Evolutionary conservation across 257 asterid species (phyloP).

Genomic region (Buddleja alternifolia): DNA sequence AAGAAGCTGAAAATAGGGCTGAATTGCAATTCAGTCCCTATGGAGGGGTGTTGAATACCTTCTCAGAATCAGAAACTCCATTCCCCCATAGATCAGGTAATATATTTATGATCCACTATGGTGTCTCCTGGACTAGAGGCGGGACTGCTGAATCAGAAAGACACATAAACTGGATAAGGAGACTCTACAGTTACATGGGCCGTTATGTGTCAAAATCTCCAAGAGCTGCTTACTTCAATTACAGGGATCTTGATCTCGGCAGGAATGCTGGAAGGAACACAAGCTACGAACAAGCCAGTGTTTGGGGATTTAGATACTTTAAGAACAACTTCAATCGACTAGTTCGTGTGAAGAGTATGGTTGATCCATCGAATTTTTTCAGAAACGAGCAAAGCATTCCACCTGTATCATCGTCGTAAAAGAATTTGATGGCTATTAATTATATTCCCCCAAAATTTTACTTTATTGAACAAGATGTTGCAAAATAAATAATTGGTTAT

Average conservation of each 20-base stretch:
- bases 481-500: too few species aligned
- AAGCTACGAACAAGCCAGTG: constrained; percentile 35
- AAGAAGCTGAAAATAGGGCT: constrained; percentile 7
- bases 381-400: constrained; percentile 45
- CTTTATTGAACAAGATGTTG: not conserved
- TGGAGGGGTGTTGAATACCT: constrained; percentile 32
- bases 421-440: not conserved
- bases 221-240: constrained; percentile 39
- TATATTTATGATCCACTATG: constrained; percentile 26
- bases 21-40: constrained; percentile 33
- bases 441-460: not conserved
- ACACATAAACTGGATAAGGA: constrained; percentile 28
- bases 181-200: constrained; percentile 33
- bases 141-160: not conserved
- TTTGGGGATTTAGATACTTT: constrained; percentile 36
- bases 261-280: constrained; percentile 26
- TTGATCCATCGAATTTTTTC: constrained; percentile 40
- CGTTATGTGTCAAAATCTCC: constrained; percentile 35
- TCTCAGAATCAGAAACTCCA: constrained; percentile 38
- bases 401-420: not conserved
- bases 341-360: constrained; percentile 33
- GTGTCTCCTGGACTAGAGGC: not conserved
- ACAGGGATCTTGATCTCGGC: constrained; percentile 41
- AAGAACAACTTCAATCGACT: constrained; percentile 29
- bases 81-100: constrained; percentile 44